Evolutionary conservation across 2,329 filamentous ascomycete species (phyloP).

Genomic region (Aureobasidium melanogenum): DNA sequence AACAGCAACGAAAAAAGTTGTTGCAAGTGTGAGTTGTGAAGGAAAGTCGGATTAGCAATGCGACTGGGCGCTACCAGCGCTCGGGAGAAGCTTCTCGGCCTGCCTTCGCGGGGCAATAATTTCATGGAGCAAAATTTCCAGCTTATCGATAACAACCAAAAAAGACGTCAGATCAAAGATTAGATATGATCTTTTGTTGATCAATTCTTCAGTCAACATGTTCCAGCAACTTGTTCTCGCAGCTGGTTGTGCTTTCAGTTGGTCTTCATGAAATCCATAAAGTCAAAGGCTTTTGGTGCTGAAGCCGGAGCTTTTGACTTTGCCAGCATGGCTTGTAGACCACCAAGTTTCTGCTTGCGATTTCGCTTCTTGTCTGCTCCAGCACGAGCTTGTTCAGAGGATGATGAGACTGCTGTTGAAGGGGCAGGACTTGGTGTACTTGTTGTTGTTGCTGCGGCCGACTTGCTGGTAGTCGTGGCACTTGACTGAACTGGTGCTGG

Average conservation of each 20-base stretch:
- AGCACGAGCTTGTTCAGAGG: neutral
- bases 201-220: neutral
- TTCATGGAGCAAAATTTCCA: neutral
- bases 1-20: neutral
- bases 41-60: conserved; percentile 1
- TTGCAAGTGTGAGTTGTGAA: neutral
- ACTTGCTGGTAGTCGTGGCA: neutral
- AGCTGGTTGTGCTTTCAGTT: neutral
- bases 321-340: conserved; percentile 45
- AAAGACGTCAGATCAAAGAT: neutral
- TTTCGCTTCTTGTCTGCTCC: conserved; percentile 39
- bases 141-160: neutral
- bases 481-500: neutral
- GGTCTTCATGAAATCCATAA: conserved; percentile 46
- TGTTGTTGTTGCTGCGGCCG: neutral
- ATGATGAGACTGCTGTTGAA: neutral
- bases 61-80: neutral
- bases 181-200: neutral
- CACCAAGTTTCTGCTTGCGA: conserved; percentile 45
- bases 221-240: neutral
- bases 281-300: conserved; percentile 32
- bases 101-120: neutral
- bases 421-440: neutral
- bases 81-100: neutral
- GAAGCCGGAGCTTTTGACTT: conserved; percentile 32